A percentile compares a stretch with the other conserved stretches of the same genome.
Conservation (phyloP, 257 asterid species). For the Knoxia roxburghii region DNA sequence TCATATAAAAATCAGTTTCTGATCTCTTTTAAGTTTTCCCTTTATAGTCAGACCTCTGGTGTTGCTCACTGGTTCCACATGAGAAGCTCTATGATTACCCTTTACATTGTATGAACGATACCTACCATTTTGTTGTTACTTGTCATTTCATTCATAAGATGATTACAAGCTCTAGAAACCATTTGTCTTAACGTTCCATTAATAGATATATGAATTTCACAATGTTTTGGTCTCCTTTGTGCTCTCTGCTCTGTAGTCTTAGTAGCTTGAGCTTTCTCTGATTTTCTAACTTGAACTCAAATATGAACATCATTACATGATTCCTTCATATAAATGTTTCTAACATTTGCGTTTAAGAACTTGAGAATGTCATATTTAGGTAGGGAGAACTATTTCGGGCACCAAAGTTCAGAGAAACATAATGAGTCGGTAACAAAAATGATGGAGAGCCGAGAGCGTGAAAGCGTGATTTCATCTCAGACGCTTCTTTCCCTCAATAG, state of each 20-base stretch:
- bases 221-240: background rate
- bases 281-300: background rate
- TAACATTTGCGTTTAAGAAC: too few species aligned
- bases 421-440: too few species aligned
- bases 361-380: too few species aligned
- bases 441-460: too few species aligned
- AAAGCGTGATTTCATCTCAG: too few species aligned
- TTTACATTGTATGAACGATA: constrained; percentile 33
- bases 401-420: too few species aligned
- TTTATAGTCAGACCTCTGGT: constrained; percentile 30
- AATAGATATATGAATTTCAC: background rate
- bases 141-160: constrained; percentile 16
- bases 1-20: constrained; percentile 30
- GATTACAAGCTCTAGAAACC: constrained; percentile 7
- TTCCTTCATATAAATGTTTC: too few species aligned
- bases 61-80: constrained; percentile 22
- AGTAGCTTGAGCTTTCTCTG: background rate
- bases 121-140: constrained; percentile 23
- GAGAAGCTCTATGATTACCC: constrained; percentile 28
- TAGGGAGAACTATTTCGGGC: too few species aligned
- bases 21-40: constrained; percentile 26
- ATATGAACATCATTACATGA: too few species aligned
- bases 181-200: background rate
- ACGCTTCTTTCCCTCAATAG: too few species aligned
- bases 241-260: too few species aligned